Evolutionary conservation across 345 rosid genomes (phyloP).

Genomic region (Pseudoturritis turrita): DNA sequence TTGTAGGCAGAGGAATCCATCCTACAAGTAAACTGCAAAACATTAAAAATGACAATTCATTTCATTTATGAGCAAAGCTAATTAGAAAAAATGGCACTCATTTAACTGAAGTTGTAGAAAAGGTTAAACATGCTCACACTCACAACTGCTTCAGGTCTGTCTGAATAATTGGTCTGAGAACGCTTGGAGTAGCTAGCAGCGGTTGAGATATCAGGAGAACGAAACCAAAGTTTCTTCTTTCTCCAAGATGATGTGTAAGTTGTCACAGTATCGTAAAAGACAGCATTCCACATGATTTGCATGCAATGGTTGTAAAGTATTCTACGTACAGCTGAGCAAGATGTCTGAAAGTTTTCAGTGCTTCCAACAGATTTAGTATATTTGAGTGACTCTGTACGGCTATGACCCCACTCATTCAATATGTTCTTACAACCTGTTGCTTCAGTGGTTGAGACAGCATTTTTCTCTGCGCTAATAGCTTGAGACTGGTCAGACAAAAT

Average conservation of each 20-base stretch:
- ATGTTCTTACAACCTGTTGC: slow-evolving; percentile 29
- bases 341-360: slow-evolving; percentile 58
- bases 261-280: slow-evolving; percentile 61
- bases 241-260: slow-evolving; percentile 62
- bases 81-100: neutral
- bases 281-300: slow-evolving; percentile 88
- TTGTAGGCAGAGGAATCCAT: slow-evolving; percentile 35
- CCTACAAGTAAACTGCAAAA: slow-evolving; percentile 38
- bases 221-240: slow-evolving; percentile 60
- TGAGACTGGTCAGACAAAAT: slow-evolving; percentile 45
- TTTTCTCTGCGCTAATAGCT: slow-evolving; percentile 25
- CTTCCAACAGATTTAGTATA: slow-evolving; percentile 66
- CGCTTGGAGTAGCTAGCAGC: slow-evolving; percentile 12
- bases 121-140: slow-evolving; percentile 23
- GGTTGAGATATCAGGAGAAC: slow-evolving; percentile 28
- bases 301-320: slow-evolving; percentile 60
- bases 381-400: slow-evolving; percentile 7
- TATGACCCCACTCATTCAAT: neutral
- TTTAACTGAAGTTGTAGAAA: neutral
- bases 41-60: slow-evolving; percentile 26
- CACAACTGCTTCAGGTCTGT: slow-evolving; percentile 30
- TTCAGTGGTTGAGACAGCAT: slow-evolving; percentile 23
- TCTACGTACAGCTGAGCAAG: slow-evolving; percentile 53
- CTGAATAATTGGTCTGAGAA: slow-evolving; percentile 22
- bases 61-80: neutral